Evolutionary conservation across 768 basidiomycete genomes (phyloP), one percentile per base, ranked within the genome.

Genomic region (Daedalea quercina): DNA sequence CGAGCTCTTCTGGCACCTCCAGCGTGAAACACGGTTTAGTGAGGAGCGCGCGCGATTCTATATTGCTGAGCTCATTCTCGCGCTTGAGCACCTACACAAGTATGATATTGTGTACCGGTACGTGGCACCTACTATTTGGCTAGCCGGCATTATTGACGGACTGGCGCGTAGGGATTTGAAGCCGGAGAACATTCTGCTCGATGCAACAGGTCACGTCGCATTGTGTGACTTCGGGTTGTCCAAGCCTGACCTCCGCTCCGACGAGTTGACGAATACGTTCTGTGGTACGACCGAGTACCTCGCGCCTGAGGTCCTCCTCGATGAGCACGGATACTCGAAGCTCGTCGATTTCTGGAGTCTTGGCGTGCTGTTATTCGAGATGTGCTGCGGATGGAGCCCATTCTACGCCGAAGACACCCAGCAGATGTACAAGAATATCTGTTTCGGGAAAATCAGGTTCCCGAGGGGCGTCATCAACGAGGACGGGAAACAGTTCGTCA

Each of bases 351-450:
- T 98, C 67, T 99, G 96, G 94, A 90, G 87, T 44, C 73, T 97
- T 19, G 95, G 94, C 31, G 96, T 98, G 1, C 76, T 99, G 28
- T 76, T 99, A 22, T 99, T 98, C 66, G 96, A 99, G 72, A 99
- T 99, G 96, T 98, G 96, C 63, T 99, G 96, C 60, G 96, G 96
- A 6, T 98, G 96, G 96, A 93, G 90, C 65, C 96, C 96, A 40
- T 99, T 98, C 73, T 99, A 98, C 64, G 94, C 95, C 17, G 96
- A 99, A 64, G 96, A 99, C 65, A 96, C 93, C 3, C 95, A 99
- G 67, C 91, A 95, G 71, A 99, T 99, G 96, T 99, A 99, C 75
- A 94, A 94, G 77, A 93, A 90, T 71, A 92, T 91, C 60, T 96
- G 94, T 67, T 99, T 98, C 69, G 96, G 96, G 54, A 98, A 97